Conservation (phyloP, 164 flowering plant genomes). For the Magnolia changhungtana region DNA sequence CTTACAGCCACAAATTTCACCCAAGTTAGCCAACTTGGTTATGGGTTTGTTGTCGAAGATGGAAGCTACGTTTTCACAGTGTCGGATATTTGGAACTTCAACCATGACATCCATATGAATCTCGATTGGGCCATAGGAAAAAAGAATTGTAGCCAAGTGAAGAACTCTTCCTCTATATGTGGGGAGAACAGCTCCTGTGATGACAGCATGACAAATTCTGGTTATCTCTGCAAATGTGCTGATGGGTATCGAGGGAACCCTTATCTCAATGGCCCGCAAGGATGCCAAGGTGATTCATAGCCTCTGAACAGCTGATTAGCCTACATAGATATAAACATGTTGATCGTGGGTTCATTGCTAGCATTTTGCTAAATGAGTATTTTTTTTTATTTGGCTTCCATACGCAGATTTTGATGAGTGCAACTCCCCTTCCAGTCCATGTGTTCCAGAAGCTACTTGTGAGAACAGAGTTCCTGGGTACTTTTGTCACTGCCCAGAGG, state of each 20-base stretch:
- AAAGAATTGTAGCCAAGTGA: conserved; percentile 24
- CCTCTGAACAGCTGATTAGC: no score
- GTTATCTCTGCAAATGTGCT: conserved; percentile 44
- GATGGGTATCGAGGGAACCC: conserved; percentile 56
- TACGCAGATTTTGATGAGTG: conserved; percentile 3
- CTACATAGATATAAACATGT: no score
- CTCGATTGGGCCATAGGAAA: conserved; percentile 46
- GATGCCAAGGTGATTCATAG: conserved; percentile 5
- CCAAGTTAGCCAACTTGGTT: background rate
- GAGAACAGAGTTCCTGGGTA: background rate
- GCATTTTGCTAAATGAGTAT: background rate
- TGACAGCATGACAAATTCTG: conserved; percentile 19
- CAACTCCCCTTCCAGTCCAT: background rate
- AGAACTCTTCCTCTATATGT: conserved; percentile 18
- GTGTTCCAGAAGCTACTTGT: conserved; percentile 1
- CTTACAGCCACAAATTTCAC: no score
- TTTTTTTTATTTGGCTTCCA: no score
- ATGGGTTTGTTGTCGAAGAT: conserved; percentile 10
- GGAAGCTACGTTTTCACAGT: conserved; percentile 2
- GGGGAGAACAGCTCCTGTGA: conserved; percentile 23
- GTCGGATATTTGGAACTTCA: background rate
- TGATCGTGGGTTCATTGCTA: no score
- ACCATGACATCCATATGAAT: conserved; percentile 6
- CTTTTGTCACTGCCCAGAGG: background rate
- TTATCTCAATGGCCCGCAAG: conserved; percentile 17